Evolutionary conservation across 352 stramenopile genomes (phyloP).

Genomic region (Peronosclerospora sorghi): DNA sequence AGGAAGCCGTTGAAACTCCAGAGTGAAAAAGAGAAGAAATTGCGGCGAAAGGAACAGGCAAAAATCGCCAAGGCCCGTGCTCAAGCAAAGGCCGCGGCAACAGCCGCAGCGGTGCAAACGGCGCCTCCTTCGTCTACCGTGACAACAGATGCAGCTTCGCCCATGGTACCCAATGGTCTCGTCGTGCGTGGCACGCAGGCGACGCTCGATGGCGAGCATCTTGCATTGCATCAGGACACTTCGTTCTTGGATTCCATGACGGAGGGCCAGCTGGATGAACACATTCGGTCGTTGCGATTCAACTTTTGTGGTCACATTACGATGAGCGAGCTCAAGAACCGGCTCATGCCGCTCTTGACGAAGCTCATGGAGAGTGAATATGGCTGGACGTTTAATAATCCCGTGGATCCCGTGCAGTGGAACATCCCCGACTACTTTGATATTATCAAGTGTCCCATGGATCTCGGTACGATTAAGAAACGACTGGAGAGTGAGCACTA

Average conservation of each 20-base stretch:
- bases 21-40: slow-evolving; percentile 83
- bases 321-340: slow-evolving; percentile 72
- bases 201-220: slow-evolving; percentile 42
- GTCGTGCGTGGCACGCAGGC: slow-evolving; percentile 61
- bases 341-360: slow-evolving; percentile 67
- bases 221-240: slow-evolving; percentile 73
- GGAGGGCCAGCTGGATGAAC: slow-evolving; percentile 73
- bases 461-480: slow-evolving; percentile 97
- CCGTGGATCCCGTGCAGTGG: slow-evolving; percentile 91
- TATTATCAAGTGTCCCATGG: slow-evolving; percentile 96
- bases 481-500: slow-evolving; percentile 92
- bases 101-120: slow-evolving; percentile 14
- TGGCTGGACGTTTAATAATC: slow-evolving; percentile 88
- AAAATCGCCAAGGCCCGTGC: slow-evolving; percentile 66
- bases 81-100: slow-evolving; percentile 55
- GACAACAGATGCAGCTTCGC: slow-evolving; percentile 3
- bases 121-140: slow-evolving; percentile 4
- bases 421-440: slow-evolving; percentile 89
- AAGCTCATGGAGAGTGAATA: slow-evolving; percentile 86
- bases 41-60: slow-evolving; percentile 70
- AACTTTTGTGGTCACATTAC: slow-evolving; percentile 84
- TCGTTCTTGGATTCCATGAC: slow-evolving; percentile 85
- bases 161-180: slow-evolving; percentile 45
- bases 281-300: slow-evolving; percentile 83
- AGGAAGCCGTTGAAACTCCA: slow-evolving; percentile 73